Percentiles rank a stretch among this genome's conserved stretches.
Evolutionary conservation across 1,139 yeast genomes (phyloP).

Genomic region (Hyphopichia fennica): DNA sequence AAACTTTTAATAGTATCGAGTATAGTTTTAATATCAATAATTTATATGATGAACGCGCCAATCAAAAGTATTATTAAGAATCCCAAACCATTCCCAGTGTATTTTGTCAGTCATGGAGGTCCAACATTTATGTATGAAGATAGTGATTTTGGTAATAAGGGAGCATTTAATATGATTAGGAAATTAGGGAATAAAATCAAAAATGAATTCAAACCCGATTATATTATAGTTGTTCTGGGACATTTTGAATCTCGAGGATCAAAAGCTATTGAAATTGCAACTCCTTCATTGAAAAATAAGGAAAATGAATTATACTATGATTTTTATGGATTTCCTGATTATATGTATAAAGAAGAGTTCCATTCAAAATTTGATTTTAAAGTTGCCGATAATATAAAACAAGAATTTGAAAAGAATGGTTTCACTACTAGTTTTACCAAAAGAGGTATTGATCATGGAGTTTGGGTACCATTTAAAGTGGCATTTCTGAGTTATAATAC

Average conservation of each 20-base stretch:
- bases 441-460: conserved; percentile 80
- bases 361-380: conserved; percentile 43
- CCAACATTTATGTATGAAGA: conserved; percentile 64
- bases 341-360: conserved; percentile 64
- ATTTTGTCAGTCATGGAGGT: conserved; percentile 76
- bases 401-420: conserved; percentile 40
- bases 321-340: conserved; percentile 67
- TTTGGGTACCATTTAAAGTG: conserved; percentile 76
- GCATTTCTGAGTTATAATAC: conserved; percentile 53
- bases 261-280: conserved; percentile 48
- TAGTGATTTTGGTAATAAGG: conserved; percentile 46
- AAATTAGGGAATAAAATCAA: conserved; percentile 53
- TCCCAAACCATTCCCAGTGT: conserved; percentile 49
- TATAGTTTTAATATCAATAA: conserved; percentile 2
- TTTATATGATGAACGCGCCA: background rate
- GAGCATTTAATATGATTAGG: conserved; percentile 58
- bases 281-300: conserved; percentile 28
- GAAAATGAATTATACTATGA: conserved; percentile 58
- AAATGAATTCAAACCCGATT: conserved; percentile 56
- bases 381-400: conserved; percentile 46
- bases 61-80: conserved; percentile 9
- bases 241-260: conserved; percentile 64
- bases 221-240: conserved; percentile 65
- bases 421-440: conserved; percentile 42
- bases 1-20: background rate